Evolutionary conservation across 1,284 basidiomycete species (phyloP), one percentile per base, ranked within the genome.

Genomic region (Marasmius sp.): DNA sequence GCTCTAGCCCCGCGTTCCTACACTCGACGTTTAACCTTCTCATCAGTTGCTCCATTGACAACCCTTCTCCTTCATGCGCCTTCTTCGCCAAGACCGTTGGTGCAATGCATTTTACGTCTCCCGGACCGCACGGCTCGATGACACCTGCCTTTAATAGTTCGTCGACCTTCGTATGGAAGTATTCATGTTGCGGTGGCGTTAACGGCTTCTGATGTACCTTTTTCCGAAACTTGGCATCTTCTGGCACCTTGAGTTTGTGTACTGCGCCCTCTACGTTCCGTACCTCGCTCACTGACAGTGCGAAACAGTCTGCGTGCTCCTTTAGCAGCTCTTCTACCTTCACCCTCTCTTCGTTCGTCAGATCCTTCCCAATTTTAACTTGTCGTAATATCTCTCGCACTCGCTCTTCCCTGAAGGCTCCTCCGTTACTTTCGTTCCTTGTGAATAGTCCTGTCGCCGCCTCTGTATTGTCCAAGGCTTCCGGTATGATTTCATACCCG

Each of bases 91-190:
- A 65, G 1, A 65, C 69, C 3, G 69, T 74, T 1, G 69, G 69
- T 3, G 67, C 63, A 0, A 69, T 64, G 47, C 70, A 72, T 45
- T 72, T 72, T 27, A 76, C 73, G 2, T 72, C 58, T n/a, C 50
- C 63, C 4, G 69, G 68, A 1, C 59, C 41, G 18, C 64, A 58
- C 10, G 38, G 63, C 47, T 61, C 57, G 14, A 79, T 72, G 18
- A 77, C 71, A 1, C 65, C 72, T 0, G 75, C 73, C 4, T 64
- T 69, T 4, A 74, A 51, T 67, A 79, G 70, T 33, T 72, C 68
- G 45, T 76, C 71, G 3, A 77, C 62, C 16, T 63, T 68, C 1
- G 38, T 57, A 34, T 74, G 43, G 1, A 78, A 56, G 60, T 67
- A 76, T 36, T 63, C 48, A 16, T 59, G 59, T 60, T 77, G 74